phyloP scores from a whole-genome alignment of 768 basidiomycete genomes.

The Lactifluus piperatus region DNA sequence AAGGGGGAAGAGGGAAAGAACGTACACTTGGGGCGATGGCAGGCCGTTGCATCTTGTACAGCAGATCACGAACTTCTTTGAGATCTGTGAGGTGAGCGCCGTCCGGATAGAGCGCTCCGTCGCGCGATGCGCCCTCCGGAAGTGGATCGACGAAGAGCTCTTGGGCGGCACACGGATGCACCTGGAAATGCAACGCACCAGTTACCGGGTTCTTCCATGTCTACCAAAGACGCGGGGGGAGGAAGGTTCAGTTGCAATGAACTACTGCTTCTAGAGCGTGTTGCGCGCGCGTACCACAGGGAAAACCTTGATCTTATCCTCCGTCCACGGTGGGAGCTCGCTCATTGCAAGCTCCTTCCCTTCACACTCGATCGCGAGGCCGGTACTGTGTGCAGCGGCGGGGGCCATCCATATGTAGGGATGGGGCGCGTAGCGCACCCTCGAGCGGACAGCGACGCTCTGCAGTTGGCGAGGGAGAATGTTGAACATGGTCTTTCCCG shows the following conservation, averaged over 20 bases:
- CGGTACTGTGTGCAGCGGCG: conserved; percentile 60
- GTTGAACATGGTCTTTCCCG: conserved; percentile 76
- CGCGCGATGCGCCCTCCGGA: conserved; percentile 45
- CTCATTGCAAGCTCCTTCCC: conserved; percentile 53
- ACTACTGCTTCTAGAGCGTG: too few relatives aligned
- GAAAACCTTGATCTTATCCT: conserved; percentile 60
- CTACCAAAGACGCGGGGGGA: conserved; percentile 28
- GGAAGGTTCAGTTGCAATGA: not conserved
- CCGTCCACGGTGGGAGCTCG: conserved; percentile 78
- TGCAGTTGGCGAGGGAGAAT: conserved; percentile 58
- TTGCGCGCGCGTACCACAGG: conserved; percentile 43
- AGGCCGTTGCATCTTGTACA: conserved; percentile 85
- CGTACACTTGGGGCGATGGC: conserved; percentile 72
- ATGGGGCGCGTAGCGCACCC: conserved; percentile 72
- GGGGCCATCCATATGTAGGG: conserved; percentile 86
- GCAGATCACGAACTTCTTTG: conserved; percentile 55
- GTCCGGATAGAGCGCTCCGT: conserved; percentile 72
- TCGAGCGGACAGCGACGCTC: conserved; percentile 66
- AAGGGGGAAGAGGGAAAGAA: not conserved
- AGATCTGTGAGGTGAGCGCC: conserved; percentile 72
- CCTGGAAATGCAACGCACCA: conserved; percentile 75
- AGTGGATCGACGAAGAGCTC: conserved; percentile 69
- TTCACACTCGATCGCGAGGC: conserved; percentile 72
- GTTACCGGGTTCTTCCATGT: conserved; percentile 92
- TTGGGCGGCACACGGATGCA: conserved; percentile 71